These are phyloP conservation scores for Pleomassaria siparia DNA, from an alignment of 2,329 filamentous ascomycete species.

Conservation along the genomic window DNA sequence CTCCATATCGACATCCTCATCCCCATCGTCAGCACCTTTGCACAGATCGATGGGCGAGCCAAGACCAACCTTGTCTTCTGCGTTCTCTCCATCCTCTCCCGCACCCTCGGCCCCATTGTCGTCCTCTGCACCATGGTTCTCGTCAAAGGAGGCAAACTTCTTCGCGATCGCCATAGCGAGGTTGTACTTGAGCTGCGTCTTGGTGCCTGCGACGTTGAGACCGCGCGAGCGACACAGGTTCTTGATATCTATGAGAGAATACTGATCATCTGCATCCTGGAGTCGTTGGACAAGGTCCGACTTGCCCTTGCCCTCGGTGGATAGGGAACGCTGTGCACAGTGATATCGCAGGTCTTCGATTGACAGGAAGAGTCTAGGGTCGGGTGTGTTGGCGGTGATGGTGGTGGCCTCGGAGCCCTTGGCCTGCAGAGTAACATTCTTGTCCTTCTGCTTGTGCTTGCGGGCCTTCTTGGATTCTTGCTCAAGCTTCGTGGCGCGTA, in stretches of 20 bases:
- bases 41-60: neutral
- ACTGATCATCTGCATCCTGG: conserved; percentile 24
- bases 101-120: neutral
- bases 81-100: neutral
- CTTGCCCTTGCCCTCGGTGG: conserved; percentile 13
- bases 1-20: no score
- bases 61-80: neutral
- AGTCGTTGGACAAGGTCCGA: conserved; percentile 24
- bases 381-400: conserved; percentile 15
- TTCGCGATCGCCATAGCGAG: conserved; percentile 27
- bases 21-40: conserved; percentile 1
- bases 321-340: conserved; percentile 22
- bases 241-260: conserved; percentile 20
- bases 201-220: conserved; percentile 22
- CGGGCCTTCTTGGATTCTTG: conserved; percentile 18
- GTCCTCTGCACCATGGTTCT: conserved; percentile 5
- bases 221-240: conserved; percentile 25
- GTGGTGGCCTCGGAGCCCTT: conserved; percentile 1
- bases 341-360: conserved; percentile 23
- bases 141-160: conserved; percentile 19
- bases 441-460: conserved; percentile 3
- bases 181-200: conserved; percentile 26
- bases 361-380: conserved; percentile 28
- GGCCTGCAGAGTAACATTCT: neutral
- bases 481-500: conserved; percentile 17